These are phyloP conservation scores for Phytophthora cryptogea DNA, from an alignment of 352 stramenopile species.

Conservation along the genomic window DNA sequence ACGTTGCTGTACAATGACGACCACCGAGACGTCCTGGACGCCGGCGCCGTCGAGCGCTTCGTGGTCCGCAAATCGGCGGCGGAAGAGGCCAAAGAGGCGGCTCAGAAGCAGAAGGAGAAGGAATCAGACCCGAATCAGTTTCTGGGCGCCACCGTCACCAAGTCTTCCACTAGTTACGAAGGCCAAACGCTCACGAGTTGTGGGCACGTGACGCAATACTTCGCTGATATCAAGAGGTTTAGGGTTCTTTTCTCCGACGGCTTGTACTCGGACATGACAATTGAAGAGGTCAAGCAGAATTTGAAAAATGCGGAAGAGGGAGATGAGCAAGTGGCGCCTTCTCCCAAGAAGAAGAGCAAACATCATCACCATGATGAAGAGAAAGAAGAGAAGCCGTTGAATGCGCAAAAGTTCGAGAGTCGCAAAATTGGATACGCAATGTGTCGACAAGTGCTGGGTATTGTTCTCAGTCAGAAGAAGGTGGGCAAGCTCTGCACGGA, in stretches of 20 bases:
- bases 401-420: slow-evolving; percentile 52
- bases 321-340: slow-evolving; percentile 2
- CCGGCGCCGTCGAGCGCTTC: slow-evolving; percentile 37
- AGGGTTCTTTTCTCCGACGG: slow-evolving; percentile 52
- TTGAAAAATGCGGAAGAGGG: slow-evolving; percentile 24
- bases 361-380: slow-evolving; percentile 20
- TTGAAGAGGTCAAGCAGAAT: slow-evolving; percentile 39
- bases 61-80: slow-evolving; percentile 38
- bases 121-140: slow-evolving; percentile 49
- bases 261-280: slow-evolving; percentile 48
- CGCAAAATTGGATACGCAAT: slow-evolving; percentile 52
- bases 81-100: slow-evolving; percentile 5
- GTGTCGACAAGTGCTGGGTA: slow-evolving; percentile 49
- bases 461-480: slow-evolving; percentile 59
- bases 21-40: slow-evolving; percentile 41
- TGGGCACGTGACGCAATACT: slow-evolving; percentile 56
- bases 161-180: slow-evolving; percentile 55
- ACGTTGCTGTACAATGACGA: slow-evolving; percentile 58
- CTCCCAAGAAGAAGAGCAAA: slow-evolving; percentile 32
- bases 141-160: slow-evolving; percentile 42
- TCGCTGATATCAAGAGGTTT: slow-evolving; percentile 44
- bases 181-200: slow-evolving; percentile 38
- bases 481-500: slow-evolving; percentile 50
- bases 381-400: slow-evolving; percentile 36
- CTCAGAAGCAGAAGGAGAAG: slow-evolving; percentile 1